A percentile compares a stretch with the other conserved stretches of the same genome.
Conservation (phyloP, 331 rosid species). For the Spiraea crenata region DNA sequence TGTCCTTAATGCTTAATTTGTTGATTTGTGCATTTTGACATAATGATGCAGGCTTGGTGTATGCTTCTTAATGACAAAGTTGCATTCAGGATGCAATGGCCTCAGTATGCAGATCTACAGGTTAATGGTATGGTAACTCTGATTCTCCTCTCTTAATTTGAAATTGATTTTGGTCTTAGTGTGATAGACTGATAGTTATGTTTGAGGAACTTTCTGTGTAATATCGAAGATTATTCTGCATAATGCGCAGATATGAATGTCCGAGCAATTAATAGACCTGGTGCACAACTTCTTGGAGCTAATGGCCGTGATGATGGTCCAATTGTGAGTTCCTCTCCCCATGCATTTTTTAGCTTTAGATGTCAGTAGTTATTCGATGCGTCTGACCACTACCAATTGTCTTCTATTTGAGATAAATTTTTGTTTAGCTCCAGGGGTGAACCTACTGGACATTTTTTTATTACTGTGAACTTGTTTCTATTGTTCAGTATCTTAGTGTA, state of each 20-base stretch:
- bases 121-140: constrained; percentile 70
- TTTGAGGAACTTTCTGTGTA: neutral
- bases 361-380: constrained; percentile 7
- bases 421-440: neutral
- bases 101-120: constrained; percentile 80
- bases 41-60: constrained; percentile 79
- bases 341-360: neutral
- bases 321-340: constrained; percentile 58
- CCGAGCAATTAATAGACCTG: constrained; percentile 91
- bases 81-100: constrained; percentile 98
- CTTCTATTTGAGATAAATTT: constrained; percentile 6
- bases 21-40: constrained; percentile 30
- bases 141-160: neutral
- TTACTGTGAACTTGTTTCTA: neutral
- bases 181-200: no score
- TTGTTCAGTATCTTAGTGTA: constrained; percentile 31
- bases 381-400: neutral
- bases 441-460: neutral
- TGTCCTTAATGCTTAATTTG: neutral
- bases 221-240: neutral
- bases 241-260: constrained; percentile 62
- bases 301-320: constrained; percentile 98
- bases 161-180: neutral
- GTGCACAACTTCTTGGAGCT: constrained; percentile 85
- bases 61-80: constrained; percentile 99